These are phyloP conservation scores for Streptanthus diversifolius DNA, from an alignment of 345 rosid genomes.

Conservation along the genomic window DNA sequence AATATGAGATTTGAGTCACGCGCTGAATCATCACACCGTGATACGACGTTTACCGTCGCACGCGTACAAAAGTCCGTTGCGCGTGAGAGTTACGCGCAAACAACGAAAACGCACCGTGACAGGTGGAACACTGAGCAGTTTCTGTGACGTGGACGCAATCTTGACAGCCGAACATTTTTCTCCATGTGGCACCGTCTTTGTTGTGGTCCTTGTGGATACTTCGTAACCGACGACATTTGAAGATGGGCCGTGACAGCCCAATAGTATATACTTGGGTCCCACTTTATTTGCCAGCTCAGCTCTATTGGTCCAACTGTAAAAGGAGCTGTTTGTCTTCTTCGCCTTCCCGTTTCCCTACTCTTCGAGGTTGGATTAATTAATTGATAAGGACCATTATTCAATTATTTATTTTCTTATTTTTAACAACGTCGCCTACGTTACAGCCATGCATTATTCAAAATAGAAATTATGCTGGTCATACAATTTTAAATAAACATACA, in stretches of 20 bases:
- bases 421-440: neutral
- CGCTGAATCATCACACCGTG: neutral
- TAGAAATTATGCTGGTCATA: neutral
- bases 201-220: conserved; percentile 28
- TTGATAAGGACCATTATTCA: neutral
- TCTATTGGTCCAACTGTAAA: conserved; percentile 20
- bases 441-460: neutral
- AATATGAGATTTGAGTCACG: neutral
- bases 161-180: neutral
- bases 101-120: neutral
- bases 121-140: neutral
- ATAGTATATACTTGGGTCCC: neutral
- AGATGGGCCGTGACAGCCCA: conserved; percentile 30
- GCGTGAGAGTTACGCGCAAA: conserved; percentile 11
- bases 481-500: neutral
- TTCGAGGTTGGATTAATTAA: conserved; percentile 1
- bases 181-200: conserved; percentile 21
- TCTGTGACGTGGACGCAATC: neutral
- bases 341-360: conserved; percentile 6
- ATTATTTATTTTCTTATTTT: neutral
- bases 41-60: conserved; percentile 8
- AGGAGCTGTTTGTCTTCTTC: conserved; percentile 18
- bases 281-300: conserved; percentile 20
- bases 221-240: conserved; percentile 13
- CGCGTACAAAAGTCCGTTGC: conserved; percentile 15